Evolutionary conservation across 176 grass and related monocot species (phyloP).

Genomic region (Chloris gayana): DNA sequence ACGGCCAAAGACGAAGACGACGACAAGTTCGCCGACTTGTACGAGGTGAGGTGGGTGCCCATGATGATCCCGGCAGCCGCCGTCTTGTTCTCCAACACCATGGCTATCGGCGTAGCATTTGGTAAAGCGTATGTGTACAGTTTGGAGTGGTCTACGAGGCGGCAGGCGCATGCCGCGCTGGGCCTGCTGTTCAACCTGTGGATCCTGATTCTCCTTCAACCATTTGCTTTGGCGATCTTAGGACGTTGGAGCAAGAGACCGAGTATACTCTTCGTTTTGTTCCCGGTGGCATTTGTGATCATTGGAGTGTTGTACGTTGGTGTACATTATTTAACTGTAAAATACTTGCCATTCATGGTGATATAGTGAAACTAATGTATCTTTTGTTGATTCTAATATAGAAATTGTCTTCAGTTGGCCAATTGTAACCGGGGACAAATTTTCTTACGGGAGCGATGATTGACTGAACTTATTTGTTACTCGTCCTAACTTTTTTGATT

Average conservation of each 20-base stretch:
- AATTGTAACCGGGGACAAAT: background rate
- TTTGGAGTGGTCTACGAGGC: background rate
- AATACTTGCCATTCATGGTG: background rate
- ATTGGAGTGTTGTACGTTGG: background rate
- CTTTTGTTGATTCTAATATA: background rate
- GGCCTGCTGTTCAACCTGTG: slow-evolving; percentile 11
- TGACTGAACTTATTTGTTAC: no score
- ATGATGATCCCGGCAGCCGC: background rate
- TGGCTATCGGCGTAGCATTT: slow-evolving; percentile 7
- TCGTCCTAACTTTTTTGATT: no score
- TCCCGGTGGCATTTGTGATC: background rate
- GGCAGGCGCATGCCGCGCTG: background rate
- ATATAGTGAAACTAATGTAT: background rate
- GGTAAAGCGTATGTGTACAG: background rate
- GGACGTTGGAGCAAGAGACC: slow-evolving; percentile 4
- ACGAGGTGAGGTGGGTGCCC: slow-evolving; percentile 12
- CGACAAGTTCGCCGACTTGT: slow-evolving; percentile 18
- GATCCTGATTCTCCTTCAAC: slow-evolving; percentile 1
- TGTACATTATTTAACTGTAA: background rate
- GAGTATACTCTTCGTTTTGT: background rate
- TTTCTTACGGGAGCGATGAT: no score
- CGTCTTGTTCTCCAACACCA: background rate
- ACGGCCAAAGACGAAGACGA: background rate
- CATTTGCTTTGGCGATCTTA: slow-evolving; percentile 1
- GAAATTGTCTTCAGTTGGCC: background rate